A percentile compares a stretch with the other conserved stretches of the same genome.
phyloP scores from a whole-genome alignment of 2,329 filamentous ascomycete genomes.

The Colletotrichum sp. region DNA sequence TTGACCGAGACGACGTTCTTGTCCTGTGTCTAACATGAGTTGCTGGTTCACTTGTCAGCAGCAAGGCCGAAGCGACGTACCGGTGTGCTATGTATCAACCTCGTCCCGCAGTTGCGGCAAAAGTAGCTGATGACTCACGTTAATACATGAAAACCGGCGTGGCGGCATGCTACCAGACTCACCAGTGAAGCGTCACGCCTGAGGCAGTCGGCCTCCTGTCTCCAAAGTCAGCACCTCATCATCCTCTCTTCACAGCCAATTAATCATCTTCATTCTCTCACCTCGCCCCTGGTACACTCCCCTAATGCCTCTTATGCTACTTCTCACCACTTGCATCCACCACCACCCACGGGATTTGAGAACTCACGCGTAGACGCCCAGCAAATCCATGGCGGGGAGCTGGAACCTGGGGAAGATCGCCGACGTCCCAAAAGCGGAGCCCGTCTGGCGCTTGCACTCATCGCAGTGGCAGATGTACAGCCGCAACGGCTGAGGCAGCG shows the following conservation, averaged over 20 bases:
- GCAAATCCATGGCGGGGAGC: conserved; percentile 50
- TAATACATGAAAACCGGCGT: neutral
- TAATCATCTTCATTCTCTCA: neutral
- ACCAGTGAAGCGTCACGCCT: conserved; percentile 64
- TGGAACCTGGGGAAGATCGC: conserved; percentile 73
- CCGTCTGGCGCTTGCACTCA: conserved; percentile 68
- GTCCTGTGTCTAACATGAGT: conserved; percentile 34
- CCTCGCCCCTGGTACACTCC: neutral
- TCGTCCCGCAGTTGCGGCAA: conserved; percentile 68
- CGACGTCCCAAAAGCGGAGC: conserved; percentile 70
- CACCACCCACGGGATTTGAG: neutral
- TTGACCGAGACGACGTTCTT: conserved; percentile 69
- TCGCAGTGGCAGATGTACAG: conserved; percentile 75
- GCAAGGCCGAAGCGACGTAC: conserved; percentile 38
- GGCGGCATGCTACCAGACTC: conserved; percentile 21
- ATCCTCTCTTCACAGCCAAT: neutral
- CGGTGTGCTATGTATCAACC: conserved; percentile 65
- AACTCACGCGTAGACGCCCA: conserved; percentile 61
- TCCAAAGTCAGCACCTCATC: conserved; percentile 14
- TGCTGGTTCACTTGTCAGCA: neutral
- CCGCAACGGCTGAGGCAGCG: conserved; percentile 61
- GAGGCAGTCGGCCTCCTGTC: conserved; percentile 59
- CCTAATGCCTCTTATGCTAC: neutral
- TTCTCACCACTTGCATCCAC: neutral
- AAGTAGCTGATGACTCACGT: conserved; percentile 55